A percentile compares a stretch with the other conserved stretches of the same genome.
These are phyloP conservation scores for Phytophthora pinifolia DNA, from an alignment of 352 stramenopile genomes.

Conservation along the genomic window DNA sequence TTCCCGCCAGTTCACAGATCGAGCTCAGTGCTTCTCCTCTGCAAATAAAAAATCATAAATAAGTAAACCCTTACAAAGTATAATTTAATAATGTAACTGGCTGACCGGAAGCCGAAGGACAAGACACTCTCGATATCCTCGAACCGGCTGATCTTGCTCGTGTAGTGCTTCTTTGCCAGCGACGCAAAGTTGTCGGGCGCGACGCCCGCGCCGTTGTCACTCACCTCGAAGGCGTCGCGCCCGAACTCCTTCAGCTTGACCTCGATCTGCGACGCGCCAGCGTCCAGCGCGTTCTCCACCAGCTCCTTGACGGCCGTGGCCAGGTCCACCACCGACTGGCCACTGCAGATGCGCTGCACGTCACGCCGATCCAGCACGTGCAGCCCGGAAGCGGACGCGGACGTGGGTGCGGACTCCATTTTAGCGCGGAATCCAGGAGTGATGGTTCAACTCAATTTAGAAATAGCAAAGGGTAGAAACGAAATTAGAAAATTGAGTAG, in stretches of 20 bases:
- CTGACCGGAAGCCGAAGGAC: conserved; percentile 94
- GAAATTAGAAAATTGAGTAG: no score
- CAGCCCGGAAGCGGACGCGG: conserved; percentile 17
- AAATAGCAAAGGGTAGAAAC: background rate
- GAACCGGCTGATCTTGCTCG: conserved; percentile 95
- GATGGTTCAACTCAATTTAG: conserved; percentile 11
- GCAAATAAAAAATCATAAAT: conserved; percentile 1
- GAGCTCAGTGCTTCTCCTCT: conserved; percentile 96
- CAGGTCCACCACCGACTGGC: conserved; percentile 96
- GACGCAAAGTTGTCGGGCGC: conserved; percentile 63
- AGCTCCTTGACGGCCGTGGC: conserved; percentile 97
- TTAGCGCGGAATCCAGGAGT: conserved; percentile 16
- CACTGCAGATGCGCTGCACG: conserved; percentile 77
- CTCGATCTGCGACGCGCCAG: conserved; percentile 71
- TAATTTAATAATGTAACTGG: background rate
- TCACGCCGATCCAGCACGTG: conserved; percentile 49
- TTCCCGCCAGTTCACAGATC: conserved; percentile 89
- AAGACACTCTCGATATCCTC: conserved; percentile 89
- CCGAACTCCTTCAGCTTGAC: conserved; percentile 93
- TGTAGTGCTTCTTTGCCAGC: conserved; percentile 93
- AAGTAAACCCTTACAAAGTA: background rate
- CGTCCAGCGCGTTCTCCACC: conserved; percentile 93
- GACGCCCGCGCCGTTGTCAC: conserved; percentile 95
- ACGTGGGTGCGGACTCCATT: background rate
- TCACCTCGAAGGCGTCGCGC: conserved; percentile 93